phyloP scores from a whole-genome alignment of 2,329 filamentous ascomycete genomes.

The Fusarium sp. region DNA sequence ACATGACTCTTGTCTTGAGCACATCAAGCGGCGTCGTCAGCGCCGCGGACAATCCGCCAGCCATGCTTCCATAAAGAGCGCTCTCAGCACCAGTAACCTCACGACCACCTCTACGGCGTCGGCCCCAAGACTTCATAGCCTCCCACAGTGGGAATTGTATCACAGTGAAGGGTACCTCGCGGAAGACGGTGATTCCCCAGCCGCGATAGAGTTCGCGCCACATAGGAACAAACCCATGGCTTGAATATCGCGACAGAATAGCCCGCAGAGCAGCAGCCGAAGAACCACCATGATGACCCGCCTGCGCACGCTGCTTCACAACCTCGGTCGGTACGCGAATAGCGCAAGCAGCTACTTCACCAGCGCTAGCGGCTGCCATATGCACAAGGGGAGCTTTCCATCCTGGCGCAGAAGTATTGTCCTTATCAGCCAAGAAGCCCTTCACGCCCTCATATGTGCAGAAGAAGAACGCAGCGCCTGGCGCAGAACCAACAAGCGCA shows the following conservation, averaged over 20 bases:
- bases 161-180: constrained; percentile 96
- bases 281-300: constrained; percentile 80
- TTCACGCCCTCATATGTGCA: constrained; percentile 89
- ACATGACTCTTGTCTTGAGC: constrained; percentile 96
- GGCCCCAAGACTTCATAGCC: constrained; percentile 81
- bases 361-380: constrained; percentile 86
- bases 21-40: constrained; percentile 95
- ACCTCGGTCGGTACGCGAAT: constrained; percentile 96
- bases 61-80: constrained; percentile 84
- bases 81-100: constrained; percentile 80
- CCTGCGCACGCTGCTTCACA: constrained; percentile 96
- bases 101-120: constrained; percentile 54
- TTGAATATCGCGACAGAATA: constrained; percentile 69
- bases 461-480: constrained; percentile 97
- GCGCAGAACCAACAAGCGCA: constrained; percentile 90
- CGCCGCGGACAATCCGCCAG: constrained; percentile 87
- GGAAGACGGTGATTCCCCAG: constrained; percentile 90
- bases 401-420: constrained; percentile 24
- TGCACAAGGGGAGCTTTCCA: constrained; percentile 65
- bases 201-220: constrained; percentile 90
- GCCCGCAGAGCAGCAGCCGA: constrained; percentile 75
- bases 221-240: constrained; percentile 67
- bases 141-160: constrained; percentile 99
- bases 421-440: constrained; percentile 58
- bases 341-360: constrained; percentile 92